These are phyloP conservation scores for Tagetes patula DNA, from an alignment of 129 eudicot genomes.

Conservation along the genomic window DNA sequence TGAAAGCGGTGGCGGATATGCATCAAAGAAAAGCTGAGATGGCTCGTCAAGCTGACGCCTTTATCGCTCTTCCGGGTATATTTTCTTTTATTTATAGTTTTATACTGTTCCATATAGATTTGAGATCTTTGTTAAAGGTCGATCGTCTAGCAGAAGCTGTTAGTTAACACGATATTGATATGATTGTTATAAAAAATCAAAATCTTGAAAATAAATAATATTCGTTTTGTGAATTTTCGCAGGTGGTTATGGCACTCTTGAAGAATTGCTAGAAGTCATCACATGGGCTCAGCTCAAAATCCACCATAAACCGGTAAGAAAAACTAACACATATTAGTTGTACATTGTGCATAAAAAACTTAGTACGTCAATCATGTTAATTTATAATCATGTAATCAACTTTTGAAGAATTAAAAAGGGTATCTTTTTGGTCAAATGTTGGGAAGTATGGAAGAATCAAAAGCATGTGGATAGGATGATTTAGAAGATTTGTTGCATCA, in stretches of 20 bases:
- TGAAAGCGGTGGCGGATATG: conserved; percentile 88
- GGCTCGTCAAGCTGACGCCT: conserved; percentile 99
- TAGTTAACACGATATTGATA: no score
- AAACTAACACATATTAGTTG: neutral
- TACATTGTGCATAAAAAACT: neutral
- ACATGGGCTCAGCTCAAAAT: conserved; percentile 95
- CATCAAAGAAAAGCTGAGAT: conserved; percentile 96
- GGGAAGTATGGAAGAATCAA: conserved; percentile 4
- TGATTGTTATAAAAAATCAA: no score
- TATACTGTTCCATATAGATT: neutral
- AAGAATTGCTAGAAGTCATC: conserved; percentile 87
- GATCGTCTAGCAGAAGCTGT: no score
- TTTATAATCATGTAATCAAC: neutral
- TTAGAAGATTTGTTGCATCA: conserved; percentile 20
- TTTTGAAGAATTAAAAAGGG: neutral
- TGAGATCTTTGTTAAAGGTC: neutral
- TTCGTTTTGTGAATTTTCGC: neutral
- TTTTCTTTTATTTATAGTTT: neutral
- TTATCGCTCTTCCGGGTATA: conserved; percentile 90
- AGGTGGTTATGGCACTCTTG: conserved; percentile 99
- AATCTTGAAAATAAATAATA: neutral
- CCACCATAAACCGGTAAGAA: conserved; percentile 86
- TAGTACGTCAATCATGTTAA: neutral
- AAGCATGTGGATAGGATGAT: conserved; percentile 22
- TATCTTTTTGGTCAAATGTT: conserved; percentile 2